Base-by-base conservation (phyloP, 1,139 yeast genomes). In the Blastobotrys petasosporus region DNA sequence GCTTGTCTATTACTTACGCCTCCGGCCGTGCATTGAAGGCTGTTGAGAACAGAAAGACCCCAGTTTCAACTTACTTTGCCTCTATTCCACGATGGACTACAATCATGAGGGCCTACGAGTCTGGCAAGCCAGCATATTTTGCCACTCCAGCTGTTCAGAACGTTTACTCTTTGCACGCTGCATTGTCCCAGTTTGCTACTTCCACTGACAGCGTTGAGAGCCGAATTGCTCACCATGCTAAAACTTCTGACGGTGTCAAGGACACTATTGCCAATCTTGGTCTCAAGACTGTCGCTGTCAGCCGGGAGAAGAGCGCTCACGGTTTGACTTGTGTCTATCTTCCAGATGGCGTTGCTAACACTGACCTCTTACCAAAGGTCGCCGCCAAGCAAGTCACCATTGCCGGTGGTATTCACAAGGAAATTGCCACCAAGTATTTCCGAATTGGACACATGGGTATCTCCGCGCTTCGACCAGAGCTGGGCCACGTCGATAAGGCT, bases 391-490 rank as follows among this genome's bases (percentile, higher is more conserved):
- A 90, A n/a, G 79, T 85, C 60, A 80, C 83, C 29, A 77, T 90
- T 45, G 96, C 97, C 41, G 94, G 94, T 44, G 97, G 97, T 51
- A 82, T 90, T 56, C 94, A 85, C 70, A 82, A 80, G 67, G 86
- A 80, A 17, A 79, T 87, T 59, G 83, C 80, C 41, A 77, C 85
- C 49, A 82, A 83, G 65, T 88, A 88, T 70, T 86, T 90, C 71
- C 80, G 97, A 68, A 81, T 90, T 51, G 97, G 97, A 30, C 97
- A 90, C 69, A 90, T 90, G 97, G 97, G 97, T 55, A 79, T 77
- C 41, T 68, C 80, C 47, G 71, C 75, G 41, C 72, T 75, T 43
- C 68, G 68, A 50, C 66, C 58, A 32, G 73, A 73, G 52, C 61
- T 71, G 48, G 77, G 77, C 42, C 72, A 72, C 55, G 55, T 60